Base-by-base conservation (phyloP, 1,139 yeast species). In the Taphrina pruni region DNA sequence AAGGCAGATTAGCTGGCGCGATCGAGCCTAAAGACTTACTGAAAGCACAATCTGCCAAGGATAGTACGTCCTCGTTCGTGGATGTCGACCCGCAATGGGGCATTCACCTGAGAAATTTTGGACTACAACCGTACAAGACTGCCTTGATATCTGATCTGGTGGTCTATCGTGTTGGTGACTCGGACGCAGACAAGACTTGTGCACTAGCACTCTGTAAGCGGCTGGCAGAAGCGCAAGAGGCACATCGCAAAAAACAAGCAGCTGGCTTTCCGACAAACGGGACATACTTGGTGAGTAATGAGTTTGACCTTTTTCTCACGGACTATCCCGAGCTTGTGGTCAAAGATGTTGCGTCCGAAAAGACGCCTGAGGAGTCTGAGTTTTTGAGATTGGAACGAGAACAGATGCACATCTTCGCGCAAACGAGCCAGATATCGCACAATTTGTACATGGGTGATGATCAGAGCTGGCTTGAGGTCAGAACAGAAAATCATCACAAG, bases 361-460 rank as follows among this genome's bases (percentile, higher is more conserved):
- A 1, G 17, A 3, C 20, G 9, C 3, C n/a, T 17, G 17, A 45
- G 12, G 54, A 50, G 36, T 21, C 36, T 7, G 71, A 90, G 75
- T 87, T 88, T 75, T 81, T 85, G 48, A 83, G 87, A 70, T 87
- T 89, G 74, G 98, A 93, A 76, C 86, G 89, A 71, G 81, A 89
- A 11, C 97, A 92, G 77, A 88, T 92, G 71, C 82, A 91, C 2
- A 85, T 86, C 75, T 89, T 93, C 94, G 88, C 97, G 0, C 82
- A 90, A 1, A 96, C 97, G 0, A 85, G 95, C 4, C 74, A 72
- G 17, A 65, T 69, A 21, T 70, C 73, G 12, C 71, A 73, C 21
- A 82, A 85, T 58, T 85, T 92, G 4, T 93, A 93, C 93, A 82
- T 88, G 61, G 98, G 98, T 0, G 93, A 92, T 75, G 81, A 86